These are phyloP conservation scores for Phytophthora europaea DNA, from an alignment of 352 stramenopile species.

Conservation along the genomic window DNA sequence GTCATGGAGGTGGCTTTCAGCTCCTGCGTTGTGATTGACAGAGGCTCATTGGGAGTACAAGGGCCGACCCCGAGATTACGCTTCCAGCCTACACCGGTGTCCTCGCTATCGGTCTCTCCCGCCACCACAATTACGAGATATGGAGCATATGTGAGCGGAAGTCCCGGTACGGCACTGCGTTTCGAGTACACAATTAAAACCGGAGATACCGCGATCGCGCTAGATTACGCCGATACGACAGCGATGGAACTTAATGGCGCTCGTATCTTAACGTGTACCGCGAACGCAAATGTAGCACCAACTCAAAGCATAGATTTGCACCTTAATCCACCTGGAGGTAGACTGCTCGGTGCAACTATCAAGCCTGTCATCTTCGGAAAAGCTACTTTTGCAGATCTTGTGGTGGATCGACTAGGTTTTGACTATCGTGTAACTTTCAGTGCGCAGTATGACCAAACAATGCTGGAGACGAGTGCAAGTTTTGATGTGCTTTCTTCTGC, in stretches of 20 bases:
- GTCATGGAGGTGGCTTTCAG: conserved; percentile 77
- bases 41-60: conserved; percentile 34
- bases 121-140: conserved; percentile 65
- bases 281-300: conserved; percentile 34
- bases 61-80: conserved; percentile 51
- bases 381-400: conserved; percentile 72
- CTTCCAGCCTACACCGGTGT: conserved; percentile 59
- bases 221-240: conserved; percentile 74
- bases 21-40: conserved; percentile 63
- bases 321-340: conserved; percentile 78
- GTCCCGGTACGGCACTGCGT: conserved; percentile 51
- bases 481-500: conserved; percentile 84
- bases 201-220: conserved; percentile 64
- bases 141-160: conserved; percentile 66
- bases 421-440: conserved; percentile 75
- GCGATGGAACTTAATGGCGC: conserved; percentile 75
- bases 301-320: conserved; percentile 76
- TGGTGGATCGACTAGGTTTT: conserved; percentile 78
- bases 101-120: conserved; percentile 31
- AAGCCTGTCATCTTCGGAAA: conserved; percentile 70
- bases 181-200: conserved; percentile 86
- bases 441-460: conserved; percentile 47
- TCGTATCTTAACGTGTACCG: conserved; percentile 75
- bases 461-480: conserved; percentile 55
- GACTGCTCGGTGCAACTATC: conserved; percentile 47